A percentile compares a stretch with the other conserved stretches of the same genome.
phyloP scores from a whole-genome alignment of 1,284 basidiomycete species.

The Pseudozyma flocculosa region DNA sequence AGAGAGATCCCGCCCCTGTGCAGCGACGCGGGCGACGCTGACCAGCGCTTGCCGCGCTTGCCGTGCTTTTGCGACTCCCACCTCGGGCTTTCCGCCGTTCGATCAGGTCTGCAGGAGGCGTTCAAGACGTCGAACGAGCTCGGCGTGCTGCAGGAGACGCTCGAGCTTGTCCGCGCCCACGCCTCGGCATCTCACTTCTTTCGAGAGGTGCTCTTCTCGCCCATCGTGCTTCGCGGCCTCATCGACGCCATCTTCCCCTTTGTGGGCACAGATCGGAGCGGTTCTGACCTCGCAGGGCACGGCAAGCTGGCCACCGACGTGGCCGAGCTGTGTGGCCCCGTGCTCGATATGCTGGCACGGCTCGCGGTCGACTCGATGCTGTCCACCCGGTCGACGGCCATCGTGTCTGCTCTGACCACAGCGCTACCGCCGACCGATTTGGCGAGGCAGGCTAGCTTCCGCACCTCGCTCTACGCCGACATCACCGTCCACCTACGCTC shows the following conservation, averaged over 20 bases:
- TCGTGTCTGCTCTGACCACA: conserved; percentile 23
- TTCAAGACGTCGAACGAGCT: conserved; percentile 21
- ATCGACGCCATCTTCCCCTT: conserved; percentile 37
- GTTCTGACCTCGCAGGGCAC: not conserved
- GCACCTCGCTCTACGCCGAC: conserved; percentile 12
- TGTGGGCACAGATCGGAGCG: conserved; percentile 1
- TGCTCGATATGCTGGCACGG: conserved; percentile 27
- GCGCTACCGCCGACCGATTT: conserved; percentile 34
- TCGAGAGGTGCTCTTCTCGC: conserved; percentile 43
- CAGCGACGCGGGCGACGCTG: no score
- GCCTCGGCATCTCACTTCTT: conserved; percentile 13
- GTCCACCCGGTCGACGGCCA: conserved; percentile 24
- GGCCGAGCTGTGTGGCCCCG: conserved; percentile 6
- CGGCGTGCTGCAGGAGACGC: conserved; percentile 26
- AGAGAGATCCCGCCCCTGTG: no score
- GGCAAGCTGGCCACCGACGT: conserved; percentile 1
- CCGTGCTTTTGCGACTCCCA: no score
- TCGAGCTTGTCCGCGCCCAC: conserved; percentile 27
- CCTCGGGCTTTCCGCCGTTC: no score
- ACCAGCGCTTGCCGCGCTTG: no score
- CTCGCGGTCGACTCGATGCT: conserved; percentile 29
- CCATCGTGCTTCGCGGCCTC: conserved; percentile 40
- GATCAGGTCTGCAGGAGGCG: conserved; percentile 12
- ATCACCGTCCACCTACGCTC: conserved; percentile 6
- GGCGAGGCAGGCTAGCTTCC: conserved; percentile 24